Evolutionary conservation across 768 basidiomycete genomes (phyloP).

Genomic region (Collybia sordida): DNA sequence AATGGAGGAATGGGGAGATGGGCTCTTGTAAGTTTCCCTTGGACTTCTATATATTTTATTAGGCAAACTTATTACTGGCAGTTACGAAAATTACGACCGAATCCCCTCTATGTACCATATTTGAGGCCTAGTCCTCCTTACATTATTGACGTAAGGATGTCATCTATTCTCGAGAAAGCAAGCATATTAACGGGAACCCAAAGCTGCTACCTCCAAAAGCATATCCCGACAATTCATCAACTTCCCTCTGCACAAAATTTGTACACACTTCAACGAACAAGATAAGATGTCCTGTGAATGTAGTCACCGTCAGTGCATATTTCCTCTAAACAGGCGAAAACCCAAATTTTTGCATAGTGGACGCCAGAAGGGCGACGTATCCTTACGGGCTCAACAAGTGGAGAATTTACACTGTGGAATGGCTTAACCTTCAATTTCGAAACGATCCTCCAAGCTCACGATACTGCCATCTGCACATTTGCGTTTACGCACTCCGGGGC

Average conservation of each 20-base stretch:
- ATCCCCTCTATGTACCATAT: slow-evolving; percentile 70
- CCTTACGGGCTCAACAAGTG: slow-evolving; percentile 92
- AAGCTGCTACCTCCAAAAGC: slow-evolving; percentile 90
- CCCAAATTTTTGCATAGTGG: slow-evolving; percentile 59
- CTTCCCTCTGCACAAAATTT: slow-evolving; percentile 94
- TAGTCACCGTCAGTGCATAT: slow-evolving; percentile 77
- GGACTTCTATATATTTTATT: neutral
- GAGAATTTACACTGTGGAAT: slow-evolving; percentile 99
- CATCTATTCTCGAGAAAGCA: slow-evolving; percentile 8
- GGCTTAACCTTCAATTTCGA: slow-evolving; percentile 99
- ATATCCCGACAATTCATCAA: slow-evolving; percentile 88
- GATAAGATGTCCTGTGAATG: slow-evolving; percentile 94
- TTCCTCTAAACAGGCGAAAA: neutral
- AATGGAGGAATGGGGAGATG: slow-evolving; percentile 86
- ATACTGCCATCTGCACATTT: slow-evolving; percentile 88
- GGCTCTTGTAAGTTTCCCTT: slow-evolving; percentile 61
- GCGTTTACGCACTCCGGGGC: slow-evolving; percentile 91
- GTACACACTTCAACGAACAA: slow-evolving; percentile 99
- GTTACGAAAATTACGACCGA: slow-evolving; percentile 79
- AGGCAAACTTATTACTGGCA: slow-evolving; percentile 25
- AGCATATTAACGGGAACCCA: slow-evolving; percentile 17
- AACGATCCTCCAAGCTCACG: slow-evolving; percentile 98
- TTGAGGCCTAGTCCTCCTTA: slow-evolving; percentile 86
- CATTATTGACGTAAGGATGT: slow-evolving; percentile 75
- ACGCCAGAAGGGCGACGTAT: slow-evolving; percentile 94